Evolutionary conservation across 495 filamentous ascomycete species (phyloP).

Genomic region (Xylaria sp.): DNA sequence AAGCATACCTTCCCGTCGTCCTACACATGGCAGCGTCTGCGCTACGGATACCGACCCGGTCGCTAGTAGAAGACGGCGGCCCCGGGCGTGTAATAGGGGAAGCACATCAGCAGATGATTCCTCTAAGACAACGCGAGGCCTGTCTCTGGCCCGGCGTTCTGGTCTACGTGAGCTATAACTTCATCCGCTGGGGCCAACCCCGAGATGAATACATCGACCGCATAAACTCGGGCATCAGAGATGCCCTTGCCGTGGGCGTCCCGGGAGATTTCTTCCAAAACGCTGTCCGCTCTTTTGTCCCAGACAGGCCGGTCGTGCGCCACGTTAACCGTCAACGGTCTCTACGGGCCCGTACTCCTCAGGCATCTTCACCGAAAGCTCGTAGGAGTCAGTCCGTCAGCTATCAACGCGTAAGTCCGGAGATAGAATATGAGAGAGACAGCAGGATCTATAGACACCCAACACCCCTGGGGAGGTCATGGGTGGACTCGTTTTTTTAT

Average conservation of each 20-base stretch:
- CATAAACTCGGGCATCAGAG: constrained; percentile 71
- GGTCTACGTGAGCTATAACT: constrained; percentile 61
- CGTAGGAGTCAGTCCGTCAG: background rate
- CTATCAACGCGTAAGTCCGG: background rate
- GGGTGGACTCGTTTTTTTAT: background rate
- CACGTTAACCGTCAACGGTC: background rate
- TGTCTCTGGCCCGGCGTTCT: background rate
- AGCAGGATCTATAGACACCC: background rate
- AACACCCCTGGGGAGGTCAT: background rate
- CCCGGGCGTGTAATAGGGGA: background rate
- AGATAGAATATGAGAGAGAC: background rate
- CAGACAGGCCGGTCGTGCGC: background rate
- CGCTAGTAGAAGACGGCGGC: constrained; percentile 7
- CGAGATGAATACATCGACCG: constrained; percentile 69
- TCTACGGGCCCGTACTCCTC: background rate
- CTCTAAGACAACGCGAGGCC: background rate
- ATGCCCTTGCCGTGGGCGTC: constrained; percentile 65
- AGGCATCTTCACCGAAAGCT: background rate
- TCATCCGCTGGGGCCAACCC: constrained; percentile 49
- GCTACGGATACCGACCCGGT: constrained; percentile 7
- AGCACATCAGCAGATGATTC: background rate
- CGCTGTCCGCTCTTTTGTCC: background rate
- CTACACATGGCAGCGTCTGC: constrained; percentile 13
- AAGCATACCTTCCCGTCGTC: constrained; percentile 35
- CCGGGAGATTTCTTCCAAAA: constrained; percentile 61